A percentile compares a stretch with the other conserved stretches of the same genome.
phyloP scores from a whole-genome alignment of 345 rosid genomes.

The Salix exigua region DNA sequence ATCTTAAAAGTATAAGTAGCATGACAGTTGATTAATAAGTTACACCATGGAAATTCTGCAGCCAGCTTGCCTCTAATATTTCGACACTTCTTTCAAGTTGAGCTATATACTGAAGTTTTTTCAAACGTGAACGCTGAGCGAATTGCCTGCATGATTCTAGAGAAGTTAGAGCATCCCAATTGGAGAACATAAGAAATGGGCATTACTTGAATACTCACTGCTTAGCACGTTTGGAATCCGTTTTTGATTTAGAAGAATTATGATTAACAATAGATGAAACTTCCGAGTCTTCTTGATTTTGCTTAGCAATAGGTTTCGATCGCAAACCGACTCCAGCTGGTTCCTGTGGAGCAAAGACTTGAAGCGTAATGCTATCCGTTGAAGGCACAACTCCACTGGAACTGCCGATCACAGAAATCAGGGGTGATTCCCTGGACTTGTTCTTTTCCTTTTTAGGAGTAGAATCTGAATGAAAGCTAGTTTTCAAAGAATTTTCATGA shows the following conservation, averaged over 20 bases:
- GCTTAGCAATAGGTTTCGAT: neutral
- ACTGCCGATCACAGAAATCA: neutral
- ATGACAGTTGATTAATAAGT: neutral
- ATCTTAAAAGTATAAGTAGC: neutral
- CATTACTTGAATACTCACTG: conserved; percentile 26
- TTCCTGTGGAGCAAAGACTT: conserved; percentile 21
- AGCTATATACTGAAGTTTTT: conserved; percentile 61
- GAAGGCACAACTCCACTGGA: neutral
- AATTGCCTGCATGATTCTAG: conserved; percentile 40
- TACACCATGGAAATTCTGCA: neutral
- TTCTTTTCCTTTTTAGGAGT: neutral
- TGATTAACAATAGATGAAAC: conserved; percentile 16
- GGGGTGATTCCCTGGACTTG: neutral
- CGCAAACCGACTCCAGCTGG: conserved; percentile 2
- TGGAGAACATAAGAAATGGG: neutral
- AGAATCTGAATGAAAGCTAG: neutral
- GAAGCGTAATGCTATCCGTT: conserved; percentile 4
- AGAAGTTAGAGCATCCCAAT: neutral
- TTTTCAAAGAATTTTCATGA: neutral
- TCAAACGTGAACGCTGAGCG: conserved; percentile 55
- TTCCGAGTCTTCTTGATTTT: conserved; percentile 16
- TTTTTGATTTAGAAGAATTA: conserved; percentile 45
- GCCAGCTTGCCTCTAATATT: conserved; percentile 43
- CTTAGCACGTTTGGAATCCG: conserved; percentile 70
- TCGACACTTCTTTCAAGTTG: conserved; percentile 60